phyloP scores from a whole-genome alignment of 2,329 filamentous ascomycete genomes.

The Talaromyces atroroseus region DNA sequence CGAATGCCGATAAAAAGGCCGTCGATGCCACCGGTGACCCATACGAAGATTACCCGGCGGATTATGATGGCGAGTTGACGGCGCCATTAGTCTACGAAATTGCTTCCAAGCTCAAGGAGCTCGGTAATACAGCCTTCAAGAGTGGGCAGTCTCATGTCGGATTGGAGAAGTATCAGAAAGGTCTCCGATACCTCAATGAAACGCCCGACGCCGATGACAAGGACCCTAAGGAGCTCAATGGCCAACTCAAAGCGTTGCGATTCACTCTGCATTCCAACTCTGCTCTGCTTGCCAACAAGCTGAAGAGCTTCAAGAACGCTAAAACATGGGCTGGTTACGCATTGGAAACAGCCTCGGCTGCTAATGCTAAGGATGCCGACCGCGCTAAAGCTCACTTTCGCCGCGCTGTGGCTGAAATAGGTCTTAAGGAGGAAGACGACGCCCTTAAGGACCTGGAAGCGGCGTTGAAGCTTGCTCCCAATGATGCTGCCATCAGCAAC shows the following conservation, averaged over 20 bases:
- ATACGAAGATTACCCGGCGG: constrained; percentile 95
- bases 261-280: constrained; percentile 86
- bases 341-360: constrained; percentile 55
- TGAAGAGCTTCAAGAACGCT: constrained; percentile 65
- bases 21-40: constrained; percentile 80
- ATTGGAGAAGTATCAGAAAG: constrained; percentile 92
- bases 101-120: constrained; percentile 78
- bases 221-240: constrained; percentile 63
- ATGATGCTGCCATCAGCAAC: constrained; percentile 66
- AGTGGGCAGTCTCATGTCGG: constrained; percentile 62
- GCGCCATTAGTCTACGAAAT: constrained; percentile 68
- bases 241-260: constrained; percentile 66
- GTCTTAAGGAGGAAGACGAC: constrained; percentile 76
- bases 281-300: constrained; percentile 78
- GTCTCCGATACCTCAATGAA: constrained; percentile 79
- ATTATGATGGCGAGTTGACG: constrained; percentile 59
- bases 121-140: constrained; percentile 92
- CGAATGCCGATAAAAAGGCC: constrained; percentile 60
- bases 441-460: constrained; percentile 70
- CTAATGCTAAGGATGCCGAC: constrained; percentile 64
- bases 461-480: constrained; percentile 68
- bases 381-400: constrained; percentile 86
- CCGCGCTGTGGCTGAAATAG: constrained; percentile 67
- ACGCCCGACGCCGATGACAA: constrained; percentile 65
- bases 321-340: constrained; percentile 66